Conservation (phyloP, 225 moss, liverwort and hornwort genomes). For the Takakia lepidozioides region DNA sequence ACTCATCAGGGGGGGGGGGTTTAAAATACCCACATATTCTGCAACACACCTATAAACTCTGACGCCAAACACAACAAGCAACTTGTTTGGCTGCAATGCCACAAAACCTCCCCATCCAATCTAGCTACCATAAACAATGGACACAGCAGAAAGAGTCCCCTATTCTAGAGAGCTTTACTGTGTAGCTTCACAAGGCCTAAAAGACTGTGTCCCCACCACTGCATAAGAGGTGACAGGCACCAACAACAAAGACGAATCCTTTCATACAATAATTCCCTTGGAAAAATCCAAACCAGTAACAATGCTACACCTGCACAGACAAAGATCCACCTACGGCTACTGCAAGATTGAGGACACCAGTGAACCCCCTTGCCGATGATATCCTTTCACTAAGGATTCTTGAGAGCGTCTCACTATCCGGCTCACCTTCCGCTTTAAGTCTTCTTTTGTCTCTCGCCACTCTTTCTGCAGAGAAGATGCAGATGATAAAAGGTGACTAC, state of each 20-base stretch:
- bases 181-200: too few species aligned
- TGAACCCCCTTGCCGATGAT: background rate
- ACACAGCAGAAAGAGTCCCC: too few species aligned
- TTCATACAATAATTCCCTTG: too few species aligned
- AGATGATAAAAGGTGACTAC: too few species aligned
- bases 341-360: background rate
- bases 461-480: slow-evolving; percentile 93
- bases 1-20: too few species aligned
- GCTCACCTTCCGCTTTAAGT: slow-evolving; percentile 91
- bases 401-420: slow-evolving; percentile 93
- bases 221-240: too few species aligned
- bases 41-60: too few species aligned
- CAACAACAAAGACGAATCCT: too few species aligned
- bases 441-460: slow-evolving; percentile 93
- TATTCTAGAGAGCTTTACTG: too few species aligned
- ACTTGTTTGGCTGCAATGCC: slow-evolving; percentile 2
- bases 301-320: slow-evolving; percentile 8
- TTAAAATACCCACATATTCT: too few species aligned
- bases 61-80: slow-evolving; percentile 1
- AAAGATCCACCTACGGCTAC: slow-evolving; percentile 5
- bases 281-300: background rate
- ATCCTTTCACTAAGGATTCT: slow-evolving; percentile 60
- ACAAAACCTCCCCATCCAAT: background rate
- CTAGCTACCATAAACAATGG: slow-evolving; percentile 2
- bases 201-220: background rate